A percentile compares a stretch with the other conserved stretches of the same genome.
Evolutionary conservation across 805 yeast species (phyloP).

Genomic region (Kodamaea jinghongensis): DNA sequence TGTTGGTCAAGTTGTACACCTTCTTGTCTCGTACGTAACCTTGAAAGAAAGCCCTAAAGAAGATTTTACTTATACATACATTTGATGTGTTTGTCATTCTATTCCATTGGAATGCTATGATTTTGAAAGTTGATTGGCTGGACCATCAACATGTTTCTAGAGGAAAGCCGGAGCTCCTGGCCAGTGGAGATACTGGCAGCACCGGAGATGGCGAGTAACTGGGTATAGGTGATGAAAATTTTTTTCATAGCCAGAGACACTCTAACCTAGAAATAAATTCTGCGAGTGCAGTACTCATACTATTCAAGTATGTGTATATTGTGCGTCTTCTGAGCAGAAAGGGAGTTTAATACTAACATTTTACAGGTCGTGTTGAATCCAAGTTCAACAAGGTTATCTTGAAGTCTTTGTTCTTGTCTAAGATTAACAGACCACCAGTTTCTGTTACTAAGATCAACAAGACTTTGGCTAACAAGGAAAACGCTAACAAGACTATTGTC

Average conservation of each 20-base stretch:
- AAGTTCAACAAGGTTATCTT: slow-evolving; percentile 97
- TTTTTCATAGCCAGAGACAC: not conserved
- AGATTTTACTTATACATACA: slow-evolving; percentile 1
- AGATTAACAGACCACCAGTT: slow-evolving; percentile 99
- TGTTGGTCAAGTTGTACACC: slow-evolving; percentile 96
- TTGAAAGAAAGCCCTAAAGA: slow-evolving; percentile 5
- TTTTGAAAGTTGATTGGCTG: too few relatives aligned
- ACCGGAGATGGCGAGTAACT: not conserved
- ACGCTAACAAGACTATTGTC: slow-evolving; percentile 88
- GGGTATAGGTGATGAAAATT: too few relatives aligned
- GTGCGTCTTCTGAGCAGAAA: slow-evolving; percentile 49
- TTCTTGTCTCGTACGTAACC: slow-evolving; percentile 96
- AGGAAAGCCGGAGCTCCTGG: slow-evolving; percentile 1
- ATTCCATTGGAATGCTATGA: slow-evolving; percentile 5
- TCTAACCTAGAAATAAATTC: slow-evolving; percentile 13
- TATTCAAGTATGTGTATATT: slow-evolving; percentile 9
- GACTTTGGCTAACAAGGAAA: slow-evolving; percentile 78
- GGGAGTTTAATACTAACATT: slow-evolving; percentile 30
- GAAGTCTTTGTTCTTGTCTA: slow-evolving; percentile 92
- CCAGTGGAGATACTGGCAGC: slow-evolving; percentile 12
- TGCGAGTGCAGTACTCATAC: slow-evolving; percentile 26
- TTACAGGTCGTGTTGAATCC: slow-evolving; percentile 94
- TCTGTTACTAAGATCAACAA: slow-evolving; percentile 88
- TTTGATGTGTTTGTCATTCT: not conserved
- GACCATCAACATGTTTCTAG: too few relatives aligned